Evolutionary conservation across 148 eudicot genomes (phyloP), one percentile per base, ranked within the genome.

Genomic region (Tetragonia tetragonoides): DNA sequence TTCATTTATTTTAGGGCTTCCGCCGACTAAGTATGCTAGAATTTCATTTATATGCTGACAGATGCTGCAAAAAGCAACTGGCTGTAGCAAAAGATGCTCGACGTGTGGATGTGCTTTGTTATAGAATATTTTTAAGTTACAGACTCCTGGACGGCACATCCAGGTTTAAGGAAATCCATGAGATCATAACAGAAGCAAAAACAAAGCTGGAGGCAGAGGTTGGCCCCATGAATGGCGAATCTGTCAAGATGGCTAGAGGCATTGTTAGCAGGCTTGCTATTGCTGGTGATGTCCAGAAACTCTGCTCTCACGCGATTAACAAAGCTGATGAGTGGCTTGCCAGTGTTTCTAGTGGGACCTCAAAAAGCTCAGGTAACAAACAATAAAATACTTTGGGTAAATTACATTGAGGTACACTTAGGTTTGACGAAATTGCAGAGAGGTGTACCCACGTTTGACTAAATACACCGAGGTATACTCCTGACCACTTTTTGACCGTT

Each of bases 51-150:
- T 51, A 61, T 18, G 60, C 75, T 84, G 68, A 70, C 89, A 95
- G 97, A 75, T 90, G 84, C 83, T 95, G 92, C 97, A 95, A 88
- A 89, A 93, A 93, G 87, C 99, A 95, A 83, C 81, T 95, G 83
- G 78, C 56, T 74, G 82, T 87, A 77, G 97, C 97, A 59, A 91
- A 85, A 83, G 97, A 91, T 80, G 94, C 97, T 63, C 92, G 97
- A 6, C 89, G 94, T 51, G 91, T 95, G 3, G 94, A 93, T 78
- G 82, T 84, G 66, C 97, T 95, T 59, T 95, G 97, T 70, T 80
- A 87, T 65, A 83, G 97, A 85, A 89, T 95, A 82, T 88, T 81
- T 75, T 75, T 93, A 81, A 87, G 93, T 78, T 93, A 85, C 82
- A 91, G 94, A 83, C 89, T 95, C 24, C 84, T 95, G 46, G 78